Base-by-base conservation (phyloP, 148 eudicot genomes). In the Camellia lanceoleosa region DNA sequence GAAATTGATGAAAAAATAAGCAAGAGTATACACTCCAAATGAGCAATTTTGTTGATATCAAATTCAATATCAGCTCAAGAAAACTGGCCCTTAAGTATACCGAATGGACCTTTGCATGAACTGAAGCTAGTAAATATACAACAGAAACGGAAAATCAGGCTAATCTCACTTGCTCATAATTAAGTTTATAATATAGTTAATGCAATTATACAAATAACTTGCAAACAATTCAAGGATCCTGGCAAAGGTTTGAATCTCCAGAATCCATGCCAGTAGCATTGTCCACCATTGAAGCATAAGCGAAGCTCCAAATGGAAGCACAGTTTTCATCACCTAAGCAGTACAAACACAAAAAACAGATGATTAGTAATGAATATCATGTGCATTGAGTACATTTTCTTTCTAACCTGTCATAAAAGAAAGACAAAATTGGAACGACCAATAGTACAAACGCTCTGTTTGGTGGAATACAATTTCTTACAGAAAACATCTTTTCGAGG, bases 241-340 rank as follows among this genome's bases (percentile, higher is more conserved):
- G 44, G 10, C 14, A 58, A 66, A 55, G 43, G 20, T 54, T 84
- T 68, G 82, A 74, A 75, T 81, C 87, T 43, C 79, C 87, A 78
- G 46, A 80, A 80, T 82, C 77, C 44, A 76, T 30, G 73, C 66
- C 42, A 14, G 71, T 75, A 43, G 23, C 89, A 79, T 86, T 78
- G 68, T 87, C 92, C 77, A 74, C 78, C 16, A 82, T 75, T 38
- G 88, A 79, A 63, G 74, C 75, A 52, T 14, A 80, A 41, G 86
- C 82, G 78, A 94, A 92, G 71, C 92, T 88, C 98, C 98, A 94
- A 13, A 94, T 81, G 12, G 95, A 89, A 62, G 90, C 88, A 83
- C 98, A 94, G 67, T 94, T 94, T 78, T 94, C 98, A 75, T 87
- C 86, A 67, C 87, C 98, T 94, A 79, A 68, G 82, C 41, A 65